These are phyloP conservation scores for Chalaropsis thielavioides DNA, from an alignment of 2,329 filamentous ascomycete species.

Conservation along the genomic window DNA sequence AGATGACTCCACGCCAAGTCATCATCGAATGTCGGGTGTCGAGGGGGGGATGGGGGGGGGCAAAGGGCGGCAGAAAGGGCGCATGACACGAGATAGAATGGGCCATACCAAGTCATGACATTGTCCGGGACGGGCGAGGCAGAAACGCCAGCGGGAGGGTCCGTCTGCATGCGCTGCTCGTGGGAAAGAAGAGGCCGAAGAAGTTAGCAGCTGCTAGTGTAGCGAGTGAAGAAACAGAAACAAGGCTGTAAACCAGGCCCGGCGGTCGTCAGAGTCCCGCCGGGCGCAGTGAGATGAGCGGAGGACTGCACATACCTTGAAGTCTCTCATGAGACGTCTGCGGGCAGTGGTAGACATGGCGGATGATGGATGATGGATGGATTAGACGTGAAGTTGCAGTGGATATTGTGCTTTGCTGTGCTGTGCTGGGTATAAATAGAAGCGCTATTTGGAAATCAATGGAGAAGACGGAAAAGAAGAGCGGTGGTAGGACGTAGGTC, in stretches of 20 bases:
- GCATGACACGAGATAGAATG: not conserved
- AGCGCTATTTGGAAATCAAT: not conserved
- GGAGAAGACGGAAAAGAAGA: not conserved
- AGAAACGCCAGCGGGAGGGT: slow-evolving; percentile 90
- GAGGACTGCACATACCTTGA: slow-evolving; percentile 57
- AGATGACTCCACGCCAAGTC: not conserved
- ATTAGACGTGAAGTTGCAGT: not conserved
- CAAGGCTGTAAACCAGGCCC: not conserved
- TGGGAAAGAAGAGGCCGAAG: not conserved
- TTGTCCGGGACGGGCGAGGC: slow-evolving; percentile 92
- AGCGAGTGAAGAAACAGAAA: not conserved
- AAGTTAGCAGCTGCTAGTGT: slow-evolving; percentile 16
- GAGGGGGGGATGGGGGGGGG: not conserved
- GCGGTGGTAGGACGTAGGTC: not conserved
- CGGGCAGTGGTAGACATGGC: slow-evolving; percentile 78
- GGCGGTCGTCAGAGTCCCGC: no score
- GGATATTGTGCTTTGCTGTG: not conserved
- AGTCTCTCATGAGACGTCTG: slow-evolving; percentile 95
- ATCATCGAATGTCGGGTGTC: not conserved
- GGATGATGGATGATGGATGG: slow-evolving; percentile 1
- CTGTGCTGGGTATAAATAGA: not conserved
- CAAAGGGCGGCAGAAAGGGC: not conserved
- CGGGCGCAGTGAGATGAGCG: not conserved
- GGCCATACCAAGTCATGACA: slow-evolving; percentile 80
- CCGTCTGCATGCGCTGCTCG: slow-evolving; percentile 88